Evolutionary conservation across 2,329 filamentous ascomycete species (phyloP).

Genomic region (Hymenoscyphus occultus): DNA sequence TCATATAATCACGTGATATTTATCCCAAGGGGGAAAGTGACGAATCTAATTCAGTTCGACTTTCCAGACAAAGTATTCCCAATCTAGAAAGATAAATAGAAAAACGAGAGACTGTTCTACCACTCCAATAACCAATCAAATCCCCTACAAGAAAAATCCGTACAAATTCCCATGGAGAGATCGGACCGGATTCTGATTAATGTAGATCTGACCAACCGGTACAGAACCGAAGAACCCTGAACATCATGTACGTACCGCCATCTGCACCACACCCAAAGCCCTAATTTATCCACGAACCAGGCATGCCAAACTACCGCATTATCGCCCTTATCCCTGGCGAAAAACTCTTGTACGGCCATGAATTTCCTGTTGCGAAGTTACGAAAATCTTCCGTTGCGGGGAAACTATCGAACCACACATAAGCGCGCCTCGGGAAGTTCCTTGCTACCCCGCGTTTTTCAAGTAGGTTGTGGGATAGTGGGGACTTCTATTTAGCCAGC

Average conservation of each 20-base stretch:
- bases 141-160: no score
- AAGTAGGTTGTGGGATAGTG: background rate
- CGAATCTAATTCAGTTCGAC: no score
- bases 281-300: constrained; percentile 3
- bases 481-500: background rate
- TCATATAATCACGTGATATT: no score
- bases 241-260: background rate
- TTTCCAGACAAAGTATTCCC: no score
- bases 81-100: no score
- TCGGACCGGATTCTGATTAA: background rate
- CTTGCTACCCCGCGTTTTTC: background rate
- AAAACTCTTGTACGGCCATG: background rate
- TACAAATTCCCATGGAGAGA: no score
- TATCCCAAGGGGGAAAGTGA: no score
- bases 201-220: background rate
- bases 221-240: constrained; percentile 3
- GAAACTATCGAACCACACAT: constrained; percentile 3
- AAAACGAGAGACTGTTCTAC: no score
- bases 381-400: constrained; percentile 6
- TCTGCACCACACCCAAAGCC: background rate
- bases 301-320: background rate
- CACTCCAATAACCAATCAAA: no score
- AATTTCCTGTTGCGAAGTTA: constrained; percentile 4
- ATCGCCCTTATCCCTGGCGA: background rate
- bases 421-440: constrained; percentile 1